These are phyloP conservation scores for Cyclotella sp. DNA, from an alignment of 108 stramenopile genomes.

Conservation along the genomic window DNA sequence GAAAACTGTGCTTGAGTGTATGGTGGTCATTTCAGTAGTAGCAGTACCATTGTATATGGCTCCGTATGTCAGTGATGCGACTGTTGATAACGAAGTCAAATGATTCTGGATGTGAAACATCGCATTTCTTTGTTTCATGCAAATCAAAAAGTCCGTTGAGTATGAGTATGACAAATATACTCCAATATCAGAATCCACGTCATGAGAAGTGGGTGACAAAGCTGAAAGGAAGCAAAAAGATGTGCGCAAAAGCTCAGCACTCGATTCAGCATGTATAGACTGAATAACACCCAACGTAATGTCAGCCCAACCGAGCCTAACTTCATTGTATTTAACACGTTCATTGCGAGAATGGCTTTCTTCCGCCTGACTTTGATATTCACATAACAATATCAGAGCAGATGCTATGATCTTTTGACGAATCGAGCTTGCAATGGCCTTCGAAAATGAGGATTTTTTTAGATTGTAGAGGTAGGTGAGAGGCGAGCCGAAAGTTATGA, in stretches of 20 bases:
- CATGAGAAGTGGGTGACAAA: slow-evolving; percentile 22
- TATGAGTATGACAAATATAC: slow-evolving; percentile 10
- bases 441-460: background rate
- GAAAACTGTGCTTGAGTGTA: slow-evolving; percentile 42
- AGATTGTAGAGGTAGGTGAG: too few relatives aligned
- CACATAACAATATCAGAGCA: slow-evolving; percentile 34
- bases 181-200: slow-evolving; percentile 1
- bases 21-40: slow-evolving; percentile 15
- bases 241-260: background rate
- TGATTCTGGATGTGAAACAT: slow-evolving; percentile 22
- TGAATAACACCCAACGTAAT: slow-evolving; percentile 40
- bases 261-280: slow-evolving; percentile 22
- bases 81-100: slow-evolving; percentile 30
- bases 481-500: background rate
- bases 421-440: slow-evolving; percentile 22
- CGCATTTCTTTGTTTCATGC: slow-evolving; percentile 42
- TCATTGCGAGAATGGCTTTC: slow-evolving; percentile 22
- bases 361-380: slow-evolving; percentile 20
- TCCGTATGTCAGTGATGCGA: slow-evolving; percentile 46
- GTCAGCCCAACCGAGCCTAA: slow-evolving; percentile 40
- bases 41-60: slow-evolving; percentile 25
- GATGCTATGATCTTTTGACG: slow-evolving; percentile 27
- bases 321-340: slow-evolving; percentile 26
- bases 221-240: slow-evolving; percentile 25
- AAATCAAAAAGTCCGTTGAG: slow-evolving; percentile 32